Evolutionary conservation across 208 protist genomes (phyloP), one percentile per base, ranked within the genome.

Genomic region (Trypanosoma boissoni): DNA sequence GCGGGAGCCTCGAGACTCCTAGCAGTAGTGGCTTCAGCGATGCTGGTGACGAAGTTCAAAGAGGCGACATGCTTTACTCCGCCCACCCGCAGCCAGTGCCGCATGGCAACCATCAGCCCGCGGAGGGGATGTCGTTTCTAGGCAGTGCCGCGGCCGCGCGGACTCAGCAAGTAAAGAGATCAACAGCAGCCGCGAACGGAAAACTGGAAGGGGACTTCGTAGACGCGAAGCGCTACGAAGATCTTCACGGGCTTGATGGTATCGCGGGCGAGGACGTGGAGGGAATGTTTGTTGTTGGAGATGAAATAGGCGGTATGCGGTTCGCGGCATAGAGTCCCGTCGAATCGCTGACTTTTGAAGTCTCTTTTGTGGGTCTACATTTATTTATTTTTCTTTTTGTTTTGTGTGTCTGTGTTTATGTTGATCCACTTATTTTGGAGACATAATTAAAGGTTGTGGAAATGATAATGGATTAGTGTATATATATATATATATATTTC

Each of bases 301-400:
- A 90, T 14, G 83, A 87, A 50, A 68, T 87, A 29, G 83, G 83
- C 1, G 78, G 76, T 3, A 39, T 87, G 7, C 68, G 78, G 16
- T 90, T 73, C 56, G 70, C 64, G 3, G 16, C 31, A 16, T 61
- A 52, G 27, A 29, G 4, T 10, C 36, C 1, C 10, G 18, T 7
- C 7, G 1, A 27, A 36, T 59, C 32, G 20, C 6, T 12, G 32
- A 34, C 6, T 48, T 28, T 48, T 14, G 9, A 24, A 8, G 24
- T n/a, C 24, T 39, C 1, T 49, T 24, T 49, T 12, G 34, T 39
- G 34, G 12, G 12, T 39, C 34, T 6, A n/a, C 51, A 26, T 29
- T 12, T 54, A 8, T 56, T 32, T 26, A 43, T 31, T 56, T 7
- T n/a, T n/a, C n/a, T n/a, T n/a, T n/a, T n/a, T n/a, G n/a, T n/a